Percentiles rank a stretch among this genome's conserved stretches.
Evolutionary conservation across 805 yeast genomes (phyloP).

Genomic region (Sungouiella blattae): DNA sequence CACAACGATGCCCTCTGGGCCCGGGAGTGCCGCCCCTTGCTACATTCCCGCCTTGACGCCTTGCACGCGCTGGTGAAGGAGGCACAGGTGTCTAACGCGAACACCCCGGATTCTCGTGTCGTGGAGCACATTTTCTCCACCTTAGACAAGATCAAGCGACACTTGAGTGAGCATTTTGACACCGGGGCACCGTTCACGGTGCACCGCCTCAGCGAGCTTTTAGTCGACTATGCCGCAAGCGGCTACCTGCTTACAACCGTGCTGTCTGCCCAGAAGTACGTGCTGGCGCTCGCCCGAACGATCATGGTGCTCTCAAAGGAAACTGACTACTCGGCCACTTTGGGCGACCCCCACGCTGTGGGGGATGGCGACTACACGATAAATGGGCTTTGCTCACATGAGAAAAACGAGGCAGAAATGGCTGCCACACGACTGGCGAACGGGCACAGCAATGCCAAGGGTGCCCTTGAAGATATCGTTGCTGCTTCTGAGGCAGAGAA

Average conservation of each 20-base stretch:
- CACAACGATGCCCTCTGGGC: conserved; percentile 13
- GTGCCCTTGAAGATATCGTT: background rate
- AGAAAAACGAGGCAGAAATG: background rate
- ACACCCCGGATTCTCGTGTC: conserved; percentile 4
- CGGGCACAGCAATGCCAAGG: background rate
- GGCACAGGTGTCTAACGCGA: conserved; percentile 5
- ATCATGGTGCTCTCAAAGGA: conserved; percentile 4
- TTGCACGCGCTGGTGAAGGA: conserved; percentile 6
- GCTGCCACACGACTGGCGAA: too few species aligned
- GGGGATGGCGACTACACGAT: too few species aligned
- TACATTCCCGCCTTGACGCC: conserved; percentile 3
- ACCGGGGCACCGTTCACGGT: conserved; percentile 18
- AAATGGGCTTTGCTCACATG: too few species aligned
- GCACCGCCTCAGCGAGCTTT: conserved; percentile 14
- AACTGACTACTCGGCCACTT: background rate
- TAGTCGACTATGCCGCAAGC: conserved; percentile 10
- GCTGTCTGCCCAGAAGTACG: conserved; percentile 13
- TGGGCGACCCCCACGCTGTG: background rate
- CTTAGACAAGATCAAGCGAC: conserved; percentile 4
- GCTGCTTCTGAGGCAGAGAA: background rate
- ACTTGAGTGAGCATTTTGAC: conserved; percentile 26
- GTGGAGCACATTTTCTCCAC: conserved; percentile 6
- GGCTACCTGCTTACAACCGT: conserved; percentile 12
- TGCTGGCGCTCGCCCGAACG: conserved; percentile 11
- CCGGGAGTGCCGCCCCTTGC: conserved; percentile 6